Evolutionary conservation across 1,139 yeast genomes (phyloP), one percentile per base, ranked within the genome.

Genomic region (Saccharomyces hybrid): DNA sequence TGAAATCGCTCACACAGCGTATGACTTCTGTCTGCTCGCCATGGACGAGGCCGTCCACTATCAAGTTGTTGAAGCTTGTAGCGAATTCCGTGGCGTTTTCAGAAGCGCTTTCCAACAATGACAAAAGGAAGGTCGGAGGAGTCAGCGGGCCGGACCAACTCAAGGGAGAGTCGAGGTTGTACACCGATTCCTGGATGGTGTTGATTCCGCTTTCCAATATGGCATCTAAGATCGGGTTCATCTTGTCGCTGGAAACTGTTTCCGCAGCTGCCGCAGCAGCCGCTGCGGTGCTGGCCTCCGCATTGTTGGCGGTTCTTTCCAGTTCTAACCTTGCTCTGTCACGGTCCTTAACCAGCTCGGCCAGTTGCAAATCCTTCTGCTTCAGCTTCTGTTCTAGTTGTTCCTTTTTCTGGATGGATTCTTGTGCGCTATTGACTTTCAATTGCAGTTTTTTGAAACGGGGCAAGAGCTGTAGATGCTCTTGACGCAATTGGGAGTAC

Each of bases 381-480:
- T 88, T 88, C 69, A 89, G 73, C 58, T 89, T 96, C 58, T 87
- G 83, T 70, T 90, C 96, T 46, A 88, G 74, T 65, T 82, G 83
- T 65, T 90, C 96, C 61, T 91, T 84, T 71, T 84, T 86, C 62
- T 86, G 86, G 58, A 90, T 83, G 0, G 96, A 88, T 69, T 90
- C 97, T 68, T 89, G 96, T 7, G 97, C 96, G 57, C 95, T 86
- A 29, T 91, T 86, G 8, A 95, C 95, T 70, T 88, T 88, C 62
- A 90, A 89, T 70, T 90, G 96, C 54, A 86, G 79, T 62, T 86
- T 85, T 68, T 91, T 91, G 67, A 86, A 86, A 66, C 86, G 86
- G 50, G 88, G 79, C 63, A 91, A 77, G 58, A 90, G 73, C 58
- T 84, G 88, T 66, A 91, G 77, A 69, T 91, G 97, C 69, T 91